Base-by-base conservation (phyloP, 1,284 basidiomycete genomes). In the Ustilago trichophora region DNA sequence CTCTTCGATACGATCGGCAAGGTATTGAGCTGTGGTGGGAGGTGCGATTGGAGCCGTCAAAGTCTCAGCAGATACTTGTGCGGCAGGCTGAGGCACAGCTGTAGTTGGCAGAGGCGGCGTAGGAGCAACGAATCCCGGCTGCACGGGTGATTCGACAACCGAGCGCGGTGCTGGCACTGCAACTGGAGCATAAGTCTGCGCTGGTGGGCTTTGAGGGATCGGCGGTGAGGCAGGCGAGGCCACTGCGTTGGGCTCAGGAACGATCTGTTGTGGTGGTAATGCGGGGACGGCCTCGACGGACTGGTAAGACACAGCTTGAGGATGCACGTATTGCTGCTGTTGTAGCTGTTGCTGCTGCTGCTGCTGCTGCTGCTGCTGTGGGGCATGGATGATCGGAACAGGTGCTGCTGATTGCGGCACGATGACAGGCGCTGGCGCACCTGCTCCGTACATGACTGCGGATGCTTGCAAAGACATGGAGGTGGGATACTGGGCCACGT, bases 1-100 rank as follows among this genome's bases (percentile, higher is more conserved):
- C 24, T 67, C 46, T 11, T 65, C 49, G 29, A 68, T 21, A 18
- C 45, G 58, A 19, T 62, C 49, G 6, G 65, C 58, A 6, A 62
- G 65, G 26, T 35, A 54, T 22, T 62, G 48, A 8, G 65, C 65
- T 4, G 58, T 62, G 8, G 58, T 57, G 4, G 58, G 54, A 4
- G 40, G 34, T 34, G 51, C 37, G 4, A 33, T 29, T 22, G 49
- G 18, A 11, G 48, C 19, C 8, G 37, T 24, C 3, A 47, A 31
- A 22, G n/a, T 40, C 7, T 18, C 34, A 0, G 29, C 22, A 10
- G 41, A 2, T 19, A 18, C 8, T 6, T 43, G 22, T 11, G 40
- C 21, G n/a, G 13, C 13, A 0, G 4, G 19, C 22, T 31, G 46
- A 33, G 27, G n/a, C 8, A 25, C 41, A n/a, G 19, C n/a, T 4